phyloP scores from a whole-genome alignment of 2,329 filamentous ascomycete species.

The Cladosporium oxysporum region DNA sequence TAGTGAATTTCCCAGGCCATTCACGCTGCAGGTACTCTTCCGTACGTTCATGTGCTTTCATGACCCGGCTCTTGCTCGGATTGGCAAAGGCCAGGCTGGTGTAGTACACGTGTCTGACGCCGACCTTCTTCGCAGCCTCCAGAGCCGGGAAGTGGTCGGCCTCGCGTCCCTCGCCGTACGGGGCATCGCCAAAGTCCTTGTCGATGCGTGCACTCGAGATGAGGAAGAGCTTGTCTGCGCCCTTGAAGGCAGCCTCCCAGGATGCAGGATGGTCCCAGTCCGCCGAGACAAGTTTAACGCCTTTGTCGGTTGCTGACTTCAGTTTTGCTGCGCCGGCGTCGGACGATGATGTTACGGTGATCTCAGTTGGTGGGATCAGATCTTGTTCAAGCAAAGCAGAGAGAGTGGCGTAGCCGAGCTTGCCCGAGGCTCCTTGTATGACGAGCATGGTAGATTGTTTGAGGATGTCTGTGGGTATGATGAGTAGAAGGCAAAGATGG shows the following conservation, averaged over 20 bases:
- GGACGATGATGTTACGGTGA: constrained; percentile 42
- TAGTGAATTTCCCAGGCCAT: constrained; percentile 37
- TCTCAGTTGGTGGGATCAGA: constrained; percentile 40
- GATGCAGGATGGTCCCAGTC: constrained; percentile 42
- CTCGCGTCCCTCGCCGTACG: constrained; percentile 45
- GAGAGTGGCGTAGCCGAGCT: constrained; percentile 48
- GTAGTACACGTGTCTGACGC: constrained; percentile 50
- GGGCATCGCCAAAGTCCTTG: constrained; percentile 47
- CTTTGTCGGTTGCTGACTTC: constrained; percentile 24
- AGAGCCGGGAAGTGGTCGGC: constrained; percentile 47
- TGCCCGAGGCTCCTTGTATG: constrained; percentile 49
- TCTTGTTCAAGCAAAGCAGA: constrained; percentile 44
- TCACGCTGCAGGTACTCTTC: constrained; percentile 41
- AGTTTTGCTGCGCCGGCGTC: constrained; percentile 34
- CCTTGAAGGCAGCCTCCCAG: constrained; percentile 37
- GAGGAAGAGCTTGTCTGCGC: constrained; percentile 46
- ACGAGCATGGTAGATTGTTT: constrained; percentile 33
- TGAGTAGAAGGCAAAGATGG: not conserved
- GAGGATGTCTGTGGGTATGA: too few species aligned
- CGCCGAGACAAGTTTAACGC: constrained; percentile 40
- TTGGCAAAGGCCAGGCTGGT: constrained; percentile 47
- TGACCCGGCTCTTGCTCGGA: constrained; percentile 45
- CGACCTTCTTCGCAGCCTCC: constrained; percentile 43
- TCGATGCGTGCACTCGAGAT: constrained; percentile 47
- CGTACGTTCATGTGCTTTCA: constrained; percentile 50